phyloP scores from a whole-genome alignment of 345 rosid genomes.

The Eucalyptus melliodora region DNA sequence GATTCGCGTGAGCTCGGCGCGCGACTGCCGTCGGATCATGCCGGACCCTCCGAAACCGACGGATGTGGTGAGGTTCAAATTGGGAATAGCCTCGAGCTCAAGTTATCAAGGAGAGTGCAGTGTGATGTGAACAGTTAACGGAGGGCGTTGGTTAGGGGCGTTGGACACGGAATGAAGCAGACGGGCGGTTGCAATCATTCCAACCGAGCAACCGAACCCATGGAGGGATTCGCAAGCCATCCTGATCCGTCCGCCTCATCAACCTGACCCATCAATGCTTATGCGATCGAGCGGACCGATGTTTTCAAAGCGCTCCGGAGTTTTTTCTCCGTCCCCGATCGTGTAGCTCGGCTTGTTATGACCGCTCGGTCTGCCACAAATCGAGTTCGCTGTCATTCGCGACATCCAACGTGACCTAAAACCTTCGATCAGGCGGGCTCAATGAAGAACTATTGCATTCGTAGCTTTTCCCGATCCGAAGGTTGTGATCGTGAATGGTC shows the following conservation, averaged over 20 bases:
- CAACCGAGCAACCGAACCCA: neutral
- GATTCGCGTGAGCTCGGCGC: neutral
- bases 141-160: neutral
- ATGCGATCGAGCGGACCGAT: neutral
- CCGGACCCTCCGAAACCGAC: neutral
- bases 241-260: neutral
- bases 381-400: neutral
- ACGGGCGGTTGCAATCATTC: neutral
- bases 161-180: neutral
- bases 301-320: neutral
- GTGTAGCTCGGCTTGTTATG: neutral
- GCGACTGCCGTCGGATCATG: neutral
- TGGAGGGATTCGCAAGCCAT: neutral
- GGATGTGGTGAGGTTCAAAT: neutral
- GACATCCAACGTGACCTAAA: neutral
- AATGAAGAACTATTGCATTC: accelerated
- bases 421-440: neutral
- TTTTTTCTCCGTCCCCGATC: neutral
- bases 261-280: neutral
- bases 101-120: neutral
- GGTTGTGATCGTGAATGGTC: neutral
- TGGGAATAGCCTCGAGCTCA: neutral
- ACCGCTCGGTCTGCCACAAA: neutral
- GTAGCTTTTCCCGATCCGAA: neutral
- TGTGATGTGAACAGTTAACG: neutral